Evolutionary conservation across 2,329 filamentous ascomycete genomes (phyloP).

Genomic region (Colletotrichum neosansevieriae): DNA sequence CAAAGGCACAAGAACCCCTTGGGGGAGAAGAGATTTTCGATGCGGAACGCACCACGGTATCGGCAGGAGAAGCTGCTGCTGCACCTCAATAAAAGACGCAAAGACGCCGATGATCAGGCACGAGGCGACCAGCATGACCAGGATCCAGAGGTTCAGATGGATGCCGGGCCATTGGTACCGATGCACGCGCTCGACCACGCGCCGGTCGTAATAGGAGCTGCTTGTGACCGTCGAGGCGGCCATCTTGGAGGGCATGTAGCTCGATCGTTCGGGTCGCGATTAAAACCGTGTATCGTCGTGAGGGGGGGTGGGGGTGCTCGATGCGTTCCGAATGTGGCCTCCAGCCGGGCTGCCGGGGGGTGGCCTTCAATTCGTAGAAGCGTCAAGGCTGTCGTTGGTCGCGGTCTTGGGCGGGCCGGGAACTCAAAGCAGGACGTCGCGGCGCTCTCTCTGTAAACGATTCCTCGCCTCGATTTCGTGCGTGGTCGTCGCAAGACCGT

Average conservation of each 20-base stretch:
- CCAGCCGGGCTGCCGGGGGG: no score
- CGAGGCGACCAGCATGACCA: constrained; percentile 72
- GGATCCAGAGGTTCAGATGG: constrained; percentile 75
- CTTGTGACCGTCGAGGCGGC: constrained; percentile 53
- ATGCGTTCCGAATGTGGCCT: no score
- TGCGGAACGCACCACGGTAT: constrained; percentile 68
- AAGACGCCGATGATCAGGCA: constrained; percentile 72
- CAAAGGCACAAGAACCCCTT: neutral
- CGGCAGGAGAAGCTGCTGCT: constrained; percentile 64
- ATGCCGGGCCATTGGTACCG: constrained; percentile 78
- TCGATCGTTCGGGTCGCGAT: no score
- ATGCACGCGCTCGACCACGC: constrained; percentile 60
- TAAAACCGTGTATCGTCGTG: no score
- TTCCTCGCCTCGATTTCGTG: no score
- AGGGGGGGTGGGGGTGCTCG: no score
- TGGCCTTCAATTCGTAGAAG: no score
- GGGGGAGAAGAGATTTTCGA: neutral
- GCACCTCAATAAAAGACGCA: constrained; percentile 69
- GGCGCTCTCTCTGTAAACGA: no score
- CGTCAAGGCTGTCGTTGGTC: no score
- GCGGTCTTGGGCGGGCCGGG: no score
- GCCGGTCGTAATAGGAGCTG: constrained; percentile 59
- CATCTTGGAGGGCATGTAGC: constrained; percentile 41
- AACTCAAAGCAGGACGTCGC: no score
- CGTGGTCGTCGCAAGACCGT: no score